Conservation (phyloP, 2,329 filamentous ascomycete genomes). For the Juglanconis oblonga region DNA sequence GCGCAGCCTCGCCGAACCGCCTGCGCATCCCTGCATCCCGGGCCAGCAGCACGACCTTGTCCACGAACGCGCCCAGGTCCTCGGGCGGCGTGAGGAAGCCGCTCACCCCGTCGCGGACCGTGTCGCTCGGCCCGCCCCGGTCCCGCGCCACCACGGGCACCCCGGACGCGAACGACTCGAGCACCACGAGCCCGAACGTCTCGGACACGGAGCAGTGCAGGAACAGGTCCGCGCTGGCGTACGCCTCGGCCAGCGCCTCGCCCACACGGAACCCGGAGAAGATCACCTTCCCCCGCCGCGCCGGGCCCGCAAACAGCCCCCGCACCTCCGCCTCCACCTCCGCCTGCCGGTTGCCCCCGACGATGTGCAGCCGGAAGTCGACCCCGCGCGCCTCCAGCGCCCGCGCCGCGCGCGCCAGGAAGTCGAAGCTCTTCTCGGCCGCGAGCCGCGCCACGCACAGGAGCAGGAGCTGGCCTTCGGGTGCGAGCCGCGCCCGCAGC, state of each 20-base stretch:
- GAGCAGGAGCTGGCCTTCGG: conserved; percentile 61
- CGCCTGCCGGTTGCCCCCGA: conserved; percentile 65
- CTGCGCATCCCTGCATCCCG: conserved; percentile 40
- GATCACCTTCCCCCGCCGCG: conserved; percentile 50
- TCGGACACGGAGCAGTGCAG: conserved; percentile 70
- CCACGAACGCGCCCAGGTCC: conserved; percentile 59
- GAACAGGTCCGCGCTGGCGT: conserved; percentile 67
- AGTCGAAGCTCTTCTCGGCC: conserved; percentile 69
- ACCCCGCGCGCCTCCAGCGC: conserved; percentile 54
- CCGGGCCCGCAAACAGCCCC: conserved; percentile 53
- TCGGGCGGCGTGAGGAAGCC: conserved; percentile 59
- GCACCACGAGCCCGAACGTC: conserved; percentile 68
- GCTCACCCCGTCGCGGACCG: conserved; percentile 55
- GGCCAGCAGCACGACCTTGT: conserved; percentile 48
- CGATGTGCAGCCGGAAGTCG: conserved; percentile 62
- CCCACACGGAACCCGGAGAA: conserved; percentile 66
- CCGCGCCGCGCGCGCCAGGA: conserved; percentile 55
- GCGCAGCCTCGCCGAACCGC: conserved; percentile 45
- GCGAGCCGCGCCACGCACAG: conserved; percentile 65
- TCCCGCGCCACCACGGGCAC: conserved; percentile 68
- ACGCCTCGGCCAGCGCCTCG: conserved; percentile 59
- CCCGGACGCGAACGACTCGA: conserved; percentile 69
- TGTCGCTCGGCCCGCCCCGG: conserved; percentile 67
- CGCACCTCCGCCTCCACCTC: conserved; percentile 61
- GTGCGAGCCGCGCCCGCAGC: conserved; percentile 54